Percentiles rank a stretch among this genome's conserved stretches.
Conservation (phyloP, 257 asterid genomes). For the Solanum virginianum region DNA sequence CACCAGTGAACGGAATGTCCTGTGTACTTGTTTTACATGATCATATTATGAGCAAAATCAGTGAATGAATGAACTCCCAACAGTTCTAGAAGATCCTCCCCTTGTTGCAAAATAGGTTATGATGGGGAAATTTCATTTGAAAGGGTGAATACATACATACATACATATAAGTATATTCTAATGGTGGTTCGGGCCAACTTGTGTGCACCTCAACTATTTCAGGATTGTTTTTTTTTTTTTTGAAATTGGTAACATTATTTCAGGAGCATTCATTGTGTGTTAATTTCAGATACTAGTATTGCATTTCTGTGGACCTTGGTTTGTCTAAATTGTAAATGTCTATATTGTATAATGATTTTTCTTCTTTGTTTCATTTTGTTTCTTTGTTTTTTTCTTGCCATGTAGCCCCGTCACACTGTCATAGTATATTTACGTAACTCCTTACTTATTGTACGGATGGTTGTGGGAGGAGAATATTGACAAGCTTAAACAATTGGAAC, state of each 20-base stretch:
- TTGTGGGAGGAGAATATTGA: neutral
- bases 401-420: neutral
- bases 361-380: neutral
- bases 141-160: neutral
- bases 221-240: too few species aligned
- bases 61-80: neutral
- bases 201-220: neutral
- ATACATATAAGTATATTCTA: too few species aligned
- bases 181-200: neutral
- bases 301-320: neutral
- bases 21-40: neutral
- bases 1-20: neutral
- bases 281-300: neutral
- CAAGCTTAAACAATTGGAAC: neutral
- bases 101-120: neutral
- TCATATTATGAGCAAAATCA: neutral
- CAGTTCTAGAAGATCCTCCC: neutral
- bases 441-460: neutral
- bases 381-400: neutral
- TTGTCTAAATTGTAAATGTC: neutral
- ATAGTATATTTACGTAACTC: neutral
- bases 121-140: neutral
- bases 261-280: neutral
- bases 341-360: neutral
- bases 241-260: too few species aligned